Evolutionary conservation across 305 asterid species (phyloP).

Genomic region (Fraxinus latifolia): DNA sequence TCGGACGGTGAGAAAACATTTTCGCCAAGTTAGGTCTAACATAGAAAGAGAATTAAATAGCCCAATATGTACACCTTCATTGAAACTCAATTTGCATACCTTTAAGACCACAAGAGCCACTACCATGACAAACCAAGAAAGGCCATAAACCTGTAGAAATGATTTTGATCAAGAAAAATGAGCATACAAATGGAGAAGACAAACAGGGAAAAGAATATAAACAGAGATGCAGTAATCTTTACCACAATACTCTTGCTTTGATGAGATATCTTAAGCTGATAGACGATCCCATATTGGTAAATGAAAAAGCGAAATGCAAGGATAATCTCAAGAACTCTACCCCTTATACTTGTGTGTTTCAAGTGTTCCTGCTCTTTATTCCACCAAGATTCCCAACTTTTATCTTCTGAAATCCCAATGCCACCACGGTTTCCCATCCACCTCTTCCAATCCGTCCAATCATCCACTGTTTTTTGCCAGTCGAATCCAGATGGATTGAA

Average conservation of each 20-base stretch:
- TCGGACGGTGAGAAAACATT: background rate
- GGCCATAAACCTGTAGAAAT: conserved; percentile 73
- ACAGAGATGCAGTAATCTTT: conserved; percentile 5
- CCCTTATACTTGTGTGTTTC: conserved; percentile 64
- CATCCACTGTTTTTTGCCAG: conserved; percentile 98
- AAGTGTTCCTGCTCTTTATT: conserved; percentile 89
- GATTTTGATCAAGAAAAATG: conserved; percentile 25
- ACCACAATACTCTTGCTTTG: conserved; percentile 70
- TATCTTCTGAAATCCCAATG: conserved; percentile 79
- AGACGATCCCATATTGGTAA: conserved; percentile 93
- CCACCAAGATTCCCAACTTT: conserved; percentile 99
- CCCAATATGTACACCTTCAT: background rate
- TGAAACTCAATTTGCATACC: conserved; percentile 38
- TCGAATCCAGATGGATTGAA: conserved; percentile 97
- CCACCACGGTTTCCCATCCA: conserved; percentile 99
- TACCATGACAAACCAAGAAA: conserved; percentile 93
- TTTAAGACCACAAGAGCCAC: conserved; percentile 72
- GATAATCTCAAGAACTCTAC: conserved; percentile 70
- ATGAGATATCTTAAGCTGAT: conserved; percentile 80
- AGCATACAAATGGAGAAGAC: conserved; percentile 20
- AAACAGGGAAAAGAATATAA: background rate
- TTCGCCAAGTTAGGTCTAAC: background rate
- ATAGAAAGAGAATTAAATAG: background rate
- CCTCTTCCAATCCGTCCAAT: conserved; percentile 95
- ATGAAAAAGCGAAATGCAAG: conserved; percentile 77